Evolutionary conservation across 2,329 filamentous ascomycete species (phyloP), one percentile per base, ranked within the genome.

Genomic region (Biscogniauxia mediterranea): DNA sequence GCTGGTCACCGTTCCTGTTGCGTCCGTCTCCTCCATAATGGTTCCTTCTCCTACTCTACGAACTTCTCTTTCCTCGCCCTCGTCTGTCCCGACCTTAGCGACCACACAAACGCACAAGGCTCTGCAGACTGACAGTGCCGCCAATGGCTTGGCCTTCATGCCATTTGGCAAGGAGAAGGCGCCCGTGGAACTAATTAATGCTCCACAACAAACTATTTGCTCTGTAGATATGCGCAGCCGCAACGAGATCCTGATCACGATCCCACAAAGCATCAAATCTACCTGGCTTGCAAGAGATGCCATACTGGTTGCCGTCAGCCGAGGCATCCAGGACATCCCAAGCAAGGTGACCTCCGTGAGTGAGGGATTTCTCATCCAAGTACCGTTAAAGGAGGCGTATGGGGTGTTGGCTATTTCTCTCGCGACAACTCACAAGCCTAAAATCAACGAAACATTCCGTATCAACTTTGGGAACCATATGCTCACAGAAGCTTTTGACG

Each of bases 371-470:
- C 66, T 84, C 19, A 77, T 86, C 23, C 78, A 82, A 61, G 78
- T 88, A 26, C 77, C 80, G 3, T 76, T 75, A 26, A 78, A 79
- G 25, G 85, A 89, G 62, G 83, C 85, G 5, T 75, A 85, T 62
- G 87, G 86, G 32, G 72, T 84, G 46, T 73, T 89, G 56, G 84
- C 84, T 57, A 78, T 89, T 52, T 81, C 82, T 1, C 79, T 89
- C 42, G 77, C 82, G 58, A 86, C 86, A 0, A 84, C 79, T 15
- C 84, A 80, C 59, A 83, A 83, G 63, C 87, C 87, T 23, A 84
- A 81, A 71, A 79, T 88, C 64, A 84, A 84, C 68, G 85, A 88
- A 74, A 83, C 82, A 0, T 85, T 88, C 70, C 80, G 81, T 49
- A 75, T 89, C 28, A 82, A 87, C 70, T 86, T 89, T 71, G 84